Evolutionary conservation across 78 protist genomes (phyloP), one percentile per base, ranked within the genome.

Genomic region (Tieghemostelium lacteum): DNA sequence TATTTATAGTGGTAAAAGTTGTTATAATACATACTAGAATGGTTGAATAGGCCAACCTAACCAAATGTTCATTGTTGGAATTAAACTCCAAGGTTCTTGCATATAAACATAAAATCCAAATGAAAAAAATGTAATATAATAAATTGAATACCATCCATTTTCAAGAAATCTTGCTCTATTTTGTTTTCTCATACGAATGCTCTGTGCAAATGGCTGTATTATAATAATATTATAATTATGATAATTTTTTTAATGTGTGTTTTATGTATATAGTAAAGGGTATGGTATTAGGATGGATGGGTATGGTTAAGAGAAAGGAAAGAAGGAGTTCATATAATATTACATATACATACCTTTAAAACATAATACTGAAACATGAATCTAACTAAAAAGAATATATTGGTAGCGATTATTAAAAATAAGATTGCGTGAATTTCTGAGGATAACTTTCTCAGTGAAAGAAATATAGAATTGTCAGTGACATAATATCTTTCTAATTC

Each of bases 41-140:
- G 89, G 89, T 69, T 80, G 89, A 42, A 57, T 40, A 33, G 89
- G 89, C 89, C 89, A 80, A n/a, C 89, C 89, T 36, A 80, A 40
- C 89, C 89, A 80, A 40, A 80, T 80, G 42, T 80, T 80, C 89
- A 80, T 80, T 19, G 89, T 80, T 57, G 89, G 89, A 36, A 80
- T 69, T 28, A 80, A 28, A 20, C 78, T 58, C 89, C 89, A 80
- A 52, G 7, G 12, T 58, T 80, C 89, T 66, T 80, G 34, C 24
- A 37, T 69, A 42, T 69, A 80, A 22, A 80, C 89, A 28, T 80
- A 80, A 4, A 65, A 57, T 54, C 89, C 89, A 67, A 80, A 66
- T 34, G 54, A 40, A 58, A 58, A 58, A 64, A 80, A 80, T 52
- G 70, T 55, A 40, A 69, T 40, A 69, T 80, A 80, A 58, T 80